Evolutionary conservation across 441 rosid genomes (phyloP).

Genomic region (Arabidopsis hybrid): DNA sequence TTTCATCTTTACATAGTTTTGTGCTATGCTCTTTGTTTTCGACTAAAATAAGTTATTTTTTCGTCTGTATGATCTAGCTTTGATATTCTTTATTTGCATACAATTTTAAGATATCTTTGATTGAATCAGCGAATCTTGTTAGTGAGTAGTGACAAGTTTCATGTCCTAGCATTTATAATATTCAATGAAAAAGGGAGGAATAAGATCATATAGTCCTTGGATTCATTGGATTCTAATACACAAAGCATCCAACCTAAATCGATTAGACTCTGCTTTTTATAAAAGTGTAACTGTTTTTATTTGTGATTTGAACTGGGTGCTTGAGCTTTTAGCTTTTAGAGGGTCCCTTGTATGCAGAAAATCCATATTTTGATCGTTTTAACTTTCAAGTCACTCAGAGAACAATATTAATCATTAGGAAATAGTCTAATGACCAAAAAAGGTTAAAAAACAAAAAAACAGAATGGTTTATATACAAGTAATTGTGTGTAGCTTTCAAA

Average conservation of each 20-base stretch:
- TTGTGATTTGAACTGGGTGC: slow-evolving; percentile 8
- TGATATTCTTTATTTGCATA: background rate
- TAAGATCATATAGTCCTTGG: background rate
- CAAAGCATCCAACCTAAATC: slow-evolving; percentile 17
- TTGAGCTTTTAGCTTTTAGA: slow-evolving; percentile 10
- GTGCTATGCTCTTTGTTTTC: background rate
- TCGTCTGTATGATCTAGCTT: background rate
- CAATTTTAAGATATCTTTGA: slow-evolving; percentile 16
- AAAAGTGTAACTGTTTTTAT: slow-evolving; percentile 16
- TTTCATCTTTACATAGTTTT: slow-evolving; percentile 3
- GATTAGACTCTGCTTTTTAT: slow-evolving; percentile 19
- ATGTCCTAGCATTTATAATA: slow-evolving; percentile 3
- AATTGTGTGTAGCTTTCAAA: slow-evolving; percentile 23
- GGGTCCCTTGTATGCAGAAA: slow-evolving; percentile 24
- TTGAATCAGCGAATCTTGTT: slow-evolving; percentile 18
- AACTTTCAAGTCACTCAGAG: background rate
- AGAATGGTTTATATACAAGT: slow-evolving; percentile 13
- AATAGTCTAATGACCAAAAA: background rate
- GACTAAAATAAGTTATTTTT: background rate
- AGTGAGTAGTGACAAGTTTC: slow-evolving; percentile 17
- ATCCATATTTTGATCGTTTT: background rate
- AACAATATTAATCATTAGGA: background rate
- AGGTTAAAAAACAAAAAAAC: background rate
- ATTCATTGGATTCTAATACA: slow-evolving; percentile 2
- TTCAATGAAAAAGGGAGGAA: background rate